phyloP scores from a whole-genome alignment of 148 eudicot genomes.

The Nyssa sinensis region DNA sequence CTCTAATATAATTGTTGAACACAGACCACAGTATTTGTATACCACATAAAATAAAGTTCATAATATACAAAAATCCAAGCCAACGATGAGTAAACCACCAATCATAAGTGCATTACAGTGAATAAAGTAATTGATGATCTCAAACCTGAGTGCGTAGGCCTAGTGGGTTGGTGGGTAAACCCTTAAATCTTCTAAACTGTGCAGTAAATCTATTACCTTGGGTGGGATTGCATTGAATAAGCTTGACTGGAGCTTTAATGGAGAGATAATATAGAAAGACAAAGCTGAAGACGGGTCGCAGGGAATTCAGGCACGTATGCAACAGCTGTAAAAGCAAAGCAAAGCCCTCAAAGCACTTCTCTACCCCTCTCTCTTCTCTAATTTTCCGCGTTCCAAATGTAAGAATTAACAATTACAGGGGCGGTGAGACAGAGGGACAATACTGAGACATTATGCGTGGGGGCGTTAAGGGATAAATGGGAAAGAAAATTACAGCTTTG shows the following conservation, averaged over 20 bases:
- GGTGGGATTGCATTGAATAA: conserved; percentile 15
- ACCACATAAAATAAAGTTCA: background rate
- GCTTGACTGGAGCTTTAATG: conserved; percentile 2
- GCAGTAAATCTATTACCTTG: conserved; percentile 18
- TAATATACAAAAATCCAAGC: conserved; percentile 13
- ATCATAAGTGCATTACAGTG: conserved; percentile 10
- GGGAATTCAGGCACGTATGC: conserved; percentile 30
- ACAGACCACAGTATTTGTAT: background rate
- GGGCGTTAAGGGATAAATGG: background rate
- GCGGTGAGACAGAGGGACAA: background rate
- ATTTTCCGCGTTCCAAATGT: background rate
- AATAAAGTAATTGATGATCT: conserved; percentile 5
- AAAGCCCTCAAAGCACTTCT: conserved; percentile 19
- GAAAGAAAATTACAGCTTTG: conserved; percentile 7
- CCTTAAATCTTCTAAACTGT: conserved; percentile 11
- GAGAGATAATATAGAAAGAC: conserved; percentile 1
- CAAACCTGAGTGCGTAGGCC: conserved; percentile 17
- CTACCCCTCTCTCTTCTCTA: conserved; percentile 10
- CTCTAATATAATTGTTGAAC: background rate
- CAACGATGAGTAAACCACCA: conserved; percentile 8
- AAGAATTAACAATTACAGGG: conserved; percentile 13
- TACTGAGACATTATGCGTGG: background rate
- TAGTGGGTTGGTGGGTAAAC: conserved; percentile 20
- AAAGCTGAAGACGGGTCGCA: conserved; percentile 32
- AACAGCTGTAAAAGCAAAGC: conserved; percentile 16